Conservation (phyloP, 352 stramenopile genomes). For the Phytophthora podocarpi region DNA sequence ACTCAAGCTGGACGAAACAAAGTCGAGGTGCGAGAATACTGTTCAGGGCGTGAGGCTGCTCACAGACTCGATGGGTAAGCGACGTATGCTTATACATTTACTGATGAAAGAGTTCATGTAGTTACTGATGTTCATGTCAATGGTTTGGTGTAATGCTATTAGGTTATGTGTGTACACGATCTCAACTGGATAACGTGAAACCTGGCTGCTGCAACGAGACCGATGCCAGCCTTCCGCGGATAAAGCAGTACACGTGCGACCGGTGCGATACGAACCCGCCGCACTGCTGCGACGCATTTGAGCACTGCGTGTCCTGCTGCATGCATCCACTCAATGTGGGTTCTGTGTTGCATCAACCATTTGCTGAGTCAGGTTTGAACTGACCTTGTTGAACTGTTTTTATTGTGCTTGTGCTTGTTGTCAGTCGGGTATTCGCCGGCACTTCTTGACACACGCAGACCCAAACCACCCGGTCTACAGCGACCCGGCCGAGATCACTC, state of each 20-base stretch:
- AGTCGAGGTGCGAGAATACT: slow-evolving; percentile 58
- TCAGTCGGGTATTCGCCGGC: slow-evolving; percentile 58
- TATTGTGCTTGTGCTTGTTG: slow-evolving; percentile 1
- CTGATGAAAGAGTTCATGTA: background rate
- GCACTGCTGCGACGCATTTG: slow-evolving; percentile 71
- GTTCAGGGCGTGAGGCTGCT: slow-evolving; percentile 51
- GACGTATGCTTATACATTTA: background rate
- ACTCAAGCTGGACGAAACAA: slow-evolving; percentile 43
- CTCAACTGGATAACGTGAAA: slow-evolving; percentile 44
- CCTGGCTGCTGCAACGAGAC: slow-evolving; percentile 69
- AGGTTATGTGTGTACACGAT: slow-evolving; percentile 59
- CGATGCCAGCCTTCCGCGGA: slow-evolving; percentile 48
- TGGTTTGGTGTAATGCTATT: background rate
- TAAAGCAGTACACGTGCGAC: slow-evolving; percentile 69
- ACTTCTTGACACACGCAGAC: slow-evolving; percentile 68
- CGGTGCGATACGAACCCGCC: slow-evolving; percentile 65
- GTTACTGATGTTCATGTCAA: background rate
- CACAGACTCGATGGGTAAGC: slow-evolving; percentile 61
- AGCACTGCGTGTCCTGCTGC: slow-evolving; percentile 81
- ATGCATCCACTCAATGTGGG: slow-evolving; percentile 79
- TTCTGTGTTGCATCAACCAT: slow-evolving; percentile 10
- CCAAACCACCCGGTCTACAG: slow-evolving; percentile 67
- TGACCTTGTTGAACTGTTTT: slow-evolving; percentile 22
- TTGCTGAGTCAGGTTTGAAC: background rate
- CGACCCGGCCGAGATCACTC: slow-evolving; percentile 51